Evolutionary conservation across 768 basidiomycete species (phyloP), one percentile per base, ranked within the genome.

Genomic region (Podaxis sp.): DNA sequence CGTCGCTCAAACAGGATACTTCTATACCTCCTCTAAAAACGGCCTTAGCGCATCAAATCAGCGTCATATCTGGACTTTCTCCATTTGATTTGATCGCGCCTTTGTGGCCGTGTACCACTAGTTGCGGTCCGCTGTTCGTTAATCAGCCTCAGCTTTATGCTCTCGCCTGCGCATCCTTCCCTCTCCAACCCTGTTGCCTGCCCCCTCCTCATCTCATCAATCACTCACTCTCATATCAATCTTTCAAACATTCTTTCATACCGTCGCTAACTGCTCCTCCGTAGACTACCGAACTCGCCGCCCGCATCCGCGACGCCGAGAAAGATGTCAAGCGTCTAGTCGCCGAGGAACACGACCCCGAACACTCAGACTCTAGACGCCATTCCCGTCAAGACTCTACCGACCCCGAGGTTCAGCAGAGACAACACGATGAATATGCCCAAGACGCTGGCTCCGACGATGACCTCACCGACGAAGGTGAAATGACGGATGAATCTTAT

Each of bases 211-310:
- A 9, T 3, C 54, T 4, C n/a, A 38, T 40, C 17, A 24, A 19
- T 1, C 27, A 29, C 15, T 40, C 36, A 5, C 5, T 22, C 22
- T 40, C 19, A 22, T 40, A 17, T 17, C 38, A 6, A 55, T 40
- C 37, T 2, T 55, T 22, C 12, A 24, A 33, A 55, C 37, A 55
- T 22, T 50, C 13, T 0, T 0, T 24, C 2, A 24, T 25, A 27
- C 12, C 25, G 6, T 64, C 1, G 59, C 33, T 19, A 9, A 22
- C 7, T 53, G 54, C 59, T 55, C 41, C 59, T 36, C 25, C 6
- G n/a, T 57, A 94, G 92, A 91, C 92, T 12, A 80, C 85, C 12
- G 94, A 98, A 71, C 83, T 97, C 40, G 84, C 93, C 29, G 79
- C 77, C 8, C 88, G 93, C 59, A 96, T 98, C 63, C 82, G 83